Conservation (phyloP, 1,284 basidiomycete species). For the Rhodotorula sp. region DNA sequence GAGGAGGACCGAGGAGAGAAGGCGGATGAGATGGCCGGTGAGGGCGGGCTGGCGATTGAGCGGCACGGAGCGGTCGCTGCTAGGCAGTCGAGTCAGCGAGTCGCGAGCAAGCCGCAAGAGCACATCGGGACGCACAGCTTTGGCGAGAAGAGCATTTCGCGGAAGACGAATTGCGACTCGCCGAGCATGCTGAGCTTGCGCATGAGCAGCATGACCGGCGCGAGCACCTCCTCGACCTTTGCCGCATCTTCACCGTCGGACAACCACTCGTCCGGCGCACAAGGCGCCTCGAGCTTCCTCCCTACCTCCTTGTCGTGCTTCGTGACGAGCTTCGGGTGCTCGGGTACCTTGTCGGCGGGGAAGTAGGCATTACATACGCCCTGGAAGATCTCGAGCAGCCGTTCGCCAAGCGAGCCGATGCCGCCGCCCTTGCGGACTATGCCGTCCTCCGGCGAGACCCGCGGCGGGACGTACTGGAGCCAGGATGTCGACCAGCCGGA, state of each 20-base stretch:
- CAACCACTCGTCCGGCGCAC: conserved; percentile 36
- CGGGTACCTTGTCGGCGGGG: conserved; percentile 25
- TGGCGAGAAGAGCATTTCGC: conserved; percentile 66
- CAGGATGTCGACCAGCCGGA: conserved; percentile 32
- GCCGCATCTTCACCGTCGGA: conserved; percentile 45
- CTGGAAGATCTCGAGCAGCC: conserved; percentile 36
- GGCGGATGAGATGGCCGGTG: conserved; percentile 73
- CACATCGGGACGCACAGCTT: conserved; percentile 56
- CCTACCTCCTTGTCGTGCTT: background rate
- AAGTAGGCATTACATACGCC: conserved; percentile 34
- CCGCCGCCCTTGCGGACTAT: conserved; percentile 19
- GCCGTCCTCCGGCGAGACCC: conserved; percentile 13
- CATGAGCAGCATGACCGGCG: conserved; percentile 71
- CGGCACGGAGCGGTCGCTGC: conserved; percentile 67
- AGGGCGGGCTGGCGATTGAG: conserved; percentile 69
- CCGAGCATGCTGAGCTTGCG: conserved; percentile 66
- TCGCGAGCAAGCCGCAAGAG: background rate
- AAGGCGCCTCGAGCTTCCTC: conserved; percentile 8
- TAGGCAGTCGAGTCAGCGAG: too few species aligned
- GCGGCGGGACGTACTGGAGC: conserved; percentile 33
- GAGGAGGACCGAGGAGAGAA: conserved; percentile 71
- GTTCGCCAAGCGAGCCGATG: conserved; percentile 31
- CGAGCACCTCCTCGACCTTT: conserved; percentile 67
- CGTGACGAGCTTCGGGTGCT: conserved; percentile 15
- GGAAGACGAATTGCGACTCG: conserved; percentile 59